Evolutionary conservation across 371 early-diverging fungal genomes (phyloP).

Genomic region (Rhizopus sp.): DNA sequence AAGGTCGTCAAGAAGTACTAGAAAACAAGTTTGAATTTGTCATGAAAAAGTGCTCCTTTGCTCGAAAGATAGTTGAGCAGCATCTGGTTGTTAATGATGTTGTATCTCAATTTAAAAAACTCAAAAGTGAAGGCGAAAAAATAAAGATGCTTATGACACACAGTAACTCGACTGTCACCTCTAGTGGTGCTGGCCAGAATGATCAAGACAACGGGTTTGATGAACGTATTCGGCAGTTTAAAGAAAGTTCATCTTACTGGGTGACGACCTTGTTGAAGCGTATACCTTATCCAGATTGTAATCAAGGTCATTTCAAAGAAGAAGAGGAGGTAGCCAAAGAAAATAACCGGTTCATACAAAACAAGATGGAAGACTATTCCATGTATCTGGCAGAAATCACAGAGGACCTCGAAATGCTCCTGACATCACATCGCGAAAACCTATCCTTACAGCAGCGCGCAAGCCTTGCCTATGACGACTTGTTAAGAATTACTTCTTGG

Average conservation of each 20-base stretch:
- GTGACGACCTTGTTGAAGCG: slow-evolving; percentile 31
- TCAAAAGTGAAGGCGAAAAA: slow-evolving; percentile 38
- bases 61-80: slow-evolving; percentile 38
- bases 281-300: slow-evolving; percentile 31
- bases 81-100: slow-evolving; percentile 33
- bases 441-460: slow-evolving; percentile 44
- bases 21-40: slow-evolving; percentile 27
- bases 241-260: slow-evolving; percentile 37
- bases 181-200: slow-evolving; percentile 3
- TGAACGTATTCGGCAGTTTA: slow-evolving; percentile 33
- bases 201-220: slow-evolving; percentile 8
- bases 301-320: slow-evolving; percentile 15
- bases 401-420: slow-evolving; percentile 35
- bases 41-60: slow-evolving; percentile 27
- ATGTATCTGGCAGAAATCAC: slow-evolving; percentile 30
- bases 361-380: slow-evolving; percentile 23
- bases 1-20: slow-evolving; percentile 32
- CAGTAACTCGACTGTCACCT: slow-evolving; percentile 6
- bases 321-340: slow-evolving; percentile 19
- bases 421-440: slow-evolving; percentile 38
- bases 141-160: slow-evolving; percentile 29
- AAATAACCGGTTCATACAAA: slow-evolving; percentile 17
- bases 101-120: slow-evolving; percentile 14
- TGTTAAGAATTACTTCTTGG: slow-evolving; percentile 40
- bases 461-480: slow-evolving; percentile 41